Percentiles rank a stretch among this genome's conserved stretches.
Conservation (phyloP, 2,329 filamentous ascomycete species). For the Ophiostoma novo-ulmi region DNA sequence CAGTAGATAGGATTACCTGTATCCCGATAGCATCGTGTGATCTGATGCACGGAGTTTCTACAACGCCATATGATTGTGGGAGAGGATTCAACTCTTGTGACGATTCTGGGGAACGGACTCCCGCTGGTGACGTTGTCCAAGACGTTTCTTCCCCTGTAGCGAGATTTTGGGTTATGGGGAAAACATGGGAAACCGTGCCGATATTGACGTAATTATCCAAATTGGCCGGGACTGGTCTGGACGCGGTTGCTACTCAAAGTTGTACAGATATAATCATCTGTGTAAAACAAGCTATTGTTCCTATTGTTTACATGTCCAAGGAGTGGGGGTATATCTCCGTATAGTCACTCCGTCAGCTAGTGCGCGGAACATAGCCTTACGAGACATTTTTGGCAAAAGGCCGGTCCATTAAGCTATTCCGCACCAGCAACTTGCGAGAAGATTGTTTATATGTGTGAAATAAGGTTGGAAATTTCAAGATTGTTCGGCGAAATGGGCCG, state of each 20-base stretch:
- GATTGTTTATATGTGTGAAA: background rate
- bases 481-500: conserved; percentile 19
- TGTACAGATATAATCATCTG: background rate
- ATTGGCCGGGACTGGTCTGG: conserved; percentile 10
- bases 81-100: background rate
- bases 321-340: background rate
- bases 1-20: background rate
- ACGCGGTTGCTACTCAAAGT: background rate
- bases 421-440: background rate
- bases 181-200: conserved; percentile 2
- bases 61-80: background rate
- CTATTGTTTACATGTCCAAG: background rate
- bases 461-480: background rate
- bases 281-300: background rate
- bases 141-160: background rate
- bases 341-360: background rate
- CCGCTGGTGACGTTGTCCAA: background rate
- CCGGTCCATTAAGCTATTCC: background rate
- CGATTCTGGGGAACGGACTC: background rate
- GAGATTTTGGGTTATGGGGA: conserved; percentile 19
- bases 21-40: background rate
- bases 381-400: background rate
- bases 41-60: background rate
- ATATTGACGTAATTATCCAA: conserved; percentile 18
- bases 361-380: background rate